phyloP scores from a whole-genome alignment of 352 stramenopile genomes.

The Pythium brassicae region DNA sequence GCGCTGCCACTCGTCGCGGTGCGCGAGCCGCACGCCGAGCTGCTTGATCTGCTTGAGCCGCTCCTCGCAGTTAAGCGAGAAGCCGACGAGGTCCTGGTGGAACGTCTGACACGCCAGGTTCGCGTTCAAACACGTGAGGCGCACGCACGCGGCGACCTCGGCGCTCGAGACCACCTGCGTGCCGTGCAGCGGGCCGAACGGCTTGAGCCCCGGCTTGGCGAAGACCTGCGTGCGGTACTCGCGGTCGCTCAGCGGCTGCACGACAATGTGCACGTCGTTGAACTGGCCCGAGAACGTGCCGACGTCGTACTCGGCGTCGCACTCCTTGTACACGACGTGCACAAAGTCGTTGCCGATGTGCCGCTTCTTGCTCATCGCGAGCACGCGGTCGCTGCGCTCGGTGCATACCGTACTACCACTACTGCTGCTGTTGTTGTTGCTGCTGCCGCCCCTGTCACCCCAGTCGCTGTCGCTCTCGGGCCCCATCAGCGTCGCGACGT shows the following conservation, averaged over 20 bases:
- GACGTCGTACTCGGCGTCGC: constrained; percentile 70
- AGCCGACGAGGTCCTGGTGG: constrained; percentile 80
- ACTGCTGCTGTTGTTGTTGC: background rate
- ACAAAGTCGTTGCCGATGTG: constrained; percentile 90
- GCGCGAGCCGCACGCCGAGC: constrained; percentile 54
- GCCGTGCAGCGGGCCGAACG: constrained; percentile 75
- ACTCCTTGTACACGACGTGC: constrained; percentile 86
- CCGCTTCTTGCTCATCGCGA: constrained; percentile 77
- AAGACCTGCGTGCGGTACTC: constrained; percentile 75
- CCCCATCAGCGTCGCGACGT: constrained; percentile 84
- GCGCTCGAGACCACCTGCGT: constrained; percentile 64
- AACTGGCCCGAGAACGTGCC: constrained; percentile 79
- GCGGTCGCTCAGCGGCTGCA: constrained; percentile 73
- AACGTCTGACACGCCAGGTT: constrained; percentile 81
- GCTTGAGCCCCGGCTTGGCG: constrained; percentile 59
- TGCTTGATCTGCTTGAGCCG: constrained; percentile 88
- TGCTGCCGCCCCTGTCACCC: too few relatives aligned
- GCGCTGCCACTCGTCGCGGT: constrained; percentile 50
- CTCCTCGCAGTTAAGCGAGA: constrained; percentile 76
- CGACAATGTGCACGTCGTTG: constrained; percentile 84
- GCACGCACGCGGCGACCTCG: constrained; percentile 63
- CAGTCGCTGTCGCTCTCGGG: constrained; percentile 8
- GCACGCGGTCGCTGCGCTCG: constrained; percentile 1
- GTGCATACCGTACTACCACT: too few relatives aligned
- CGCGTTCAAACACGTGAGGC: constrained; percentile 76